Conservation (phyloP, 108 stramenopile genomes). For the Cylindrotheca fusiformis region DNA sequence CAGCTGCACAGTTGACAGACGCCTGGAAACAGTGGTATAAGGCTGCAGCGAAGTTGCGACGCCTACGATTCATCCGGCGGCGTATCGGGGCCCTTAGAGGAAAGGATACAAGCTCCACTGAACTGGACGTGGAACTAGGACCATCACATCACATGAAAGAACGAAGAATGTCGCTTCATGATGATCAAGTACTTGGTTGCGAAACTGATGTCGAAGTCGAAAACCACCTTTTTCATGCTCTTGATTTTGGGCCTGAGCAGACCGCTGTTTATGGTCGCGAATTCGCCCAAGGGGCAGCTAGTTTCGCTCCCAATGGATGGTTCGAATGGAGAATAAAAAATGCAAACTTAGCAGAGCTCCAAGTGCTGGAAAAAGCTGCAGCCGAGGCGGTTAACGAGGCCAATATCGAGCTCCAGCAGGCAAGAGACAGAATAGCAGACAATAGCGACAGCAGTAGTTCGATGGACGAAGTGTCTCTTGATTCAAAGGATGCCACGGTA, state of each 20-base stretch:
- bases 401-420: constrained; percentile 48
- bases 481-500: too few relatives aligned
- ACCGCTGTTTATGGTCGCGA: constrained; percentile 80
- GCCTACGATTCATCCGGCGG: constrained; percentile 67
- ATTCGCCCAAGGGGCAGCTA: constrained; percentile 81
- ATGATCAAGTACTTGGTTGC: constrained; percentile 25
- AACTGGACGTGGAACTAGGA: not conserved
- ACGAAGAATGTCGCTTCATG: constrained; percentile 17
- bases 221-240: constrained; percentile 38
- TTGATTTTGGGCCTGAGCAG: constrained; percentile 81
- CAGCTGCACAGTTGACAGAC: constrained; percentile 56
- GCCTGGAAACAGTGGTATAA: constrained; percentile 89
- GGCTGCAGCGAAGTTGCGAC: constrained; percentile 64
- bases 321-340: constrained; percentile 48
- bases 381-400: constrained; percentile 50
- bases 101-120: constrained; percentile 13
- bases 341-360: constrained; percentile 52
- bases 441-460: too few relatives aligned
- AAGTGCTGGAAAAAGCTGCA: constrained; percentile 60
- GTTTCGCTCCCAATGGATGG: constrained; percentile 80
- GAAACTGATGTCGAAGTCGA: constrained; percentile 24
- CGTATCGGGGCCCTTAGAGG: constrained; percentile 11
- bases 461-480: too few relatives aligned
- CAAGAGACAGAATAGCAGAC: constrained; percentile 31
- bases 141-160: not conserved